Evolutionary conservation across 2,329 filamentous ascomycete genomes (phyloP).

Genomic region (Hymenoscyphus albidus): DNA sequence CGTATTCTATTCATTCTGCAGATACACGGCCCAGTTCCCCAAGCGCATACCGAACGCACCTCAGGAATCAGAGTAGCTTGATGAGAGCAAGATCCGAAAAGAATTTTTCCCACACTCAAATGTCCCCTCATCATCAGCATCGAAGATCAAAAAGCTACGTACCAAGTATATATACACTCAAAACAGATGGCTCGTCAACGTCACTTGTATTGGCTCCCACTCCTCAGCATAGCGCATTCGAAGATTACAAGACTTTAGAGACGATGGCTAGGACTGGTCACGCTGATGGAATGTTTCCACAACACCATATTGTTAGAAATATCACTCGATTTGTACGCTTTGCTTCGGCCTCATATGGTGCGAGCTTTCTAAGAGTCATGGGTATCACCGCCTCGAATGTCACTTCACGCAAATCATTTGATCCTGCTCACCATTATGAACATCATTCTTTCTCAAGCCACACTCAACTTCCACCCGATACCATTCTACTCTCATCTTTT

Average conservation of each 20-base stretch:
- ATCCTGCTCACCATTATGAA: conserved; percentile 47
- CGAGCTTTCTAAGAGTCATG: conserved; percentile 58
- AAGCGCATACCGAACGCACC: conserved; percentile 32
- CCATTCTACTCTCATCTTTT: conserved; percentile 54
- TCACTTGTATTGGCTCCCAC: conserved; percentile 29
- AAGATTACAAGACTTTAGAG: conserved; percentile 27
- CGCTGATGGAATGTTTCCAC: conserved; percentile 56
- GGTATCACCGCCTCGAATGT: conserved; percentile 53
- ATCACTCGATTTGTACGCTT: conserved; percentile 63
- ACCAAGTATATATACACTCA: conserved; percentile 57
- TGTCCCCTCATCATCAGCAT: conserved; percentile 34
- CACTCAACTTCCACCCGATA: conserved; percentile 53
- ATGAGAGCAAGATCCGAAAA: conserved; percentile 37
- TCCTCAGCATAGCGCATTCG: conserved; percentile 35
- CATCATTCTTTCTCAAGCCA: conserved; percentile 62
- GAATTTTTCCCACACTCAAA: conserved; percentile 27
- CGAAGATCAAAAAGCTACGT: conserved; percentile 31
- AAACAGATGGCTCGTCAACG: conserved; percentile 41
- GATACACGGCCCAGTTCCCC: conserved; percentile 47
- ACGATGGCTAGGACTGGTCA: conserved; percentile 44
- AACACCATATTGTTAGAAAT: conserved; percentile 56
- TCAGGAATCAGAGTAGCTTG: conserved; percentile 32
- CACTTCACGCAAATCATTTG: conserved; percentile 39
- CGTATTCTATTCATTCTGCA: conserved; percentile 48
- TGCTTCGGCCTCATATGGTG: conserved; percentile 63